A percentile compares a stretch with the other conserved stretches of the same genome.
Conservation (phyloP, 140 eudicot genomes). For the Senecio squalidus region DNA sequence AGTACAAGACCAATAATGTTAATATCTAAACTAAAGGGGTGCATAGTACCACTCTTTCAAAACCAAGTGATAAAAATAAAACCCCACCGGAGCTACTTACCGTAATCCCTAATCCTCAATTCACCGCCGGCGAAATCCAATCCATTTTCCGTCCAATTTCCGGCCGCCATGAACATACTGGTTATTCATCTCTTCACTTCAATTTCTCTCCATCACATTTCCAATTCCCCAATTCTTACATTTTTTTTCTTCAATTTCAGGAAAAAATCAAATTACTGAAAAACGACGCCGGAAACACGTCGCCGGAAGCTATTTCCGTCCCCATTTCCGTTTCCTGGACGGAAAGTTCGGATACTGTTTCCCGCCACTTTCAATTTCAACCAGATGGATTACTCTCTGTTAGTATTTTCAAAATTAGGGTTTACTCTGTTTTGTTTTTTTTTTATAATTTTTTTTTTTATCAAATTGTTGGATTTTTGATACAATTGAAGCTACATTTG, state of each 20-base stretch:
- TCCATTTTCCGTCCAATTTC: neutral
- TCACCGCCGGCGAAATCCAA: conserved; percentile 19
- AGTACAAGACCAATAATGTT: no score
- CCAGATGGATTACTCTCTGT: conserved; percentile 63
- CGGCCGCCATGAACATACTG: conserved; percentile 19
- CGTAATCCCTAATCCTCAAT: neutral
- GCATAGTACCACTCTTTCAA: no score
- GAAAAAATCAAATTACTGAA: conserved; percentile 29
- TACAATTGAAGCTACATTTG: no score
- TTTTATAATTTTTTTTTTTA: no score
- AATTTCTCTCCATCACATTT: neutral
- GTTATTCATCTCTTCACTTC: neutral
- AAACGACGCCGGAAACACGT: conserved; percentile 26
- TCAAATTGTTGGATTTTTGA: no score
- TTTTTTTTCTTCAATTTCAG: conserved; percentile 6
- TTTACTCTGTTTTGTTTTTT: no score
- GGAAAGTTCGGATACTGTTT: conserved; percentile 67
- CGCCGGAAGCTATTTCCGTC: conserved; percentile 19
- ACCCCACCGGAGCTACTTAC: neutral
- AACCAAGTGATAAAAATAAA: neutral
- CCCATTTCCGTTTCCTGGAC: conserved; percentile 48
- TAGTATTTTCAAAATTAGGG: conserved; percentile 27
- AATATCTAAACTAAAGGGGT: no score
- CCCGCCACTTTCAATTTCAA: conserved; percentile 59
- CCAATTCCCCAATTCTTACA: neutral